Percentiles rank a stretch among this genome's conserved stretches.
These are phyloP conservation scores for Penicillium sp. DNA, from an alignment of 2,329 filamentous ascomycete genomes.

Conservation along the genomic window DNA sequence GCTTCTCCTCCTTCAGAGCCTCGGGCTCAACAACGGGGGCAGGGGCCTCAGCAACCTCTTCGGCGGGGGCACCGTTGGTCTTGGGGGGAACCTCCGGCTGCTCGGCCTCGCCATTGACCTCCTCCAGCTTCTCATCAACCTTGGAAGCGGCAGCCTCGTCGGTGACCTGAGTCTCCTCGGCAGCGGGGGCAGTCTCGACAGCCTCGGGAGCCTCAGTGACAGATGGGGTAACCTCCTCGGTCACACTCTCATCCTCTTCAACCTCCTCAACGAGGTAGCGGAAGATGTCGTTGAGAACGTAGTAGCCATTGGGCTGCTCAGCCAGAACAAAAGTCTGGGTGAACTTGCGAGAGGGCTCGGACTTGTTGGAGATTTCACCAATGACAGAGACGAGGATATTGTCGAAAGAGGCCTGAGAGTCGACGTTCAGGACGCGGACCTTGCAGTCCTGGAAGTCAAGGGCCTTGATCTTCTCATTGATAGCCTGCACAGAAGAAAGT, in stretches of 20 bases:
- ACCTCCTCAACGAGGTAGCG: conserved; percentile 86
- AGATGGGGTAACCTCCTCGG: conserved; percentile 43
- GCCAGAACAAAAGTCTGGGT: conserved; percentile 97
- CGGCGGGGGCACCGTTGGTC: conserved; percentile 39
- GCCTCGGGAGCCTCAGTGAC: conserved; percentile 50
- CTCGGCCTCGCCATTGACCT: conserved; percentile 51
- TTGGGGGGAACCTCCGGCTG: conserved; percentile 38
- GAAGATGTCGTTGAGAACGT: conserved; percentile 97
- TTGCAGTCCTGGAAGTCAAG: conserved; percentile 97
- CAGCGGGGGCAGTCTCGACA: conserved; percentile 31
- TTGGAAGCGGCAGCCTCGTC: conserved; percentile 53
- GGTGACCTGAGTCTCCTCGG: conserved; percentile 37
- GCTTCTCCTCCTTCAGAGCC: conserved; percentile 61
- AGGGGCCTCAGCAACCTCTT: conserved; percentile 28
- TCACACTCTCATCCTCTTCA: conserved; percentile 52
- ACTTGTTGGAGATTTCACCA: conserved; percentile 95
- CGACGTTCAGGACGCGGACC: conserved; percentile 96
- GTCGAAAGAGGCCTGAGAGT: conserved; percentile 87
- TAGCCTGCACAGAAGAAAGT: conserved; percentile 61
- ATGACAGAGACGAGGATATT: conserved; percentile 98
- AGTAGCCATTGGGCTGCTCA: conserved; percentile 94
- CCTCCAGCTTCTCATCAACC: conserved; percentile 76
- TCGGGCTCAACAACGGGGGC: conserved; percentile 44
- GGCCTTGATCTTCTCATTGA: conserved; percentile 90
- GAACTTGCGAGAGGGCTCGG: conserved; percentile 89